These are phyloP conservation scores for Cyclotella cryptica DNA, from an alignment of 108 stramenopile species.

Conservation along the genomic window DNA sequence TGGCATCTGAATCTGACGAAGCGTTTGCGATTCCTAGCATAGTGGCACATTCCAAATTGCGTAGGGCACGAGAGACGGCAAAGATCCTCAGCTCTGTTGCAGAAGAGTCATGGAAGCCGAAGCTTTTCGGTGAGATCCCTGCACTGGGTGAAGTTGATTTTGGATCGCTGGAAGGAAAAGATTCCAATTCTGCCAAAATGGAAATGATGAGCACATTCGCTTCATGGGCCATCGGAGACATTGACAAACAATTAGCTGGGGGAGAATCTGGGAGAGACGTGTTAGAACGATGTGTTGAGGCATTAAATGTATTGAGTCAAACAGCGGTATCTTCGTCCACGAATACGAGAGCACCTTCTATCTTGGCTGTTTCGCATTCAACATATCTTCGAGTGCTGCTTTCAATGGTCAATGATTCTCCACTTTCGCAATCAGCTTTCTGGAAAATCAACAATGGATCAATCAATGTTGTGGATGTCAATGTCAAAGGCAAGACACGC, in stretches of 20 bases:
- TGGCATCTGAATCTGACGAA: constrained; percentile 16
- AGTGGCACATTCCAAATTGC: constrained; percentile 60
- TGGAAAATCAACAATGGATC: constrained; percentile 64
- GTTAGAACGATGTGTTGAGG: constrained; percentile 29
- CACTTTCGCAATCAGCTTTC: constrained; percentile 63
- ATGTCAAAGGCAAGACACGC: constrained; percentile 35
- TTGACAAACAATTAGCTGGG: constrained; percentile 61
- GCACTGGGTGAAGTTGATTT: constrained; percentile 78
- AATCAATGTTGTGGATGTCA: constrained; percentile 77
- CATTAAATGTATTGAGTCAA: constrained; percentile 45
- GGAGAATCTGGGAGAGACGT: constrained; percentile 81
- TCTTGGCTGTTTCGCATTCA: constrained; percentile 74
- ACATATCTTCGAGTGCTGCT: constrained; percentile 69
- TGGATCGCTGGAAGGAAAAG: constrained; percentile 69
- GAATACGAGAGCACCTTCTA: constrained; percentile 8
- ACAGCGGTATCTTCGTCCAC: constrained; percentile 33
- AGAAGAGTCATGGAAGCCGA: constrained; percentile 8
- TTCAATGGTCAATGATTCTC: constrained; percentile 54
- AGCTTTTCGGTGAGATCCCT: constrained; percentile 37
- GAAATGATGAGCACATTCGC: constrained; percentile 68
- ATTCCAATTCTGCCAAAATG: constrained; percentile 51
- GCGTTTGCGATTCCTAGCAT: constrained; percentile 32
- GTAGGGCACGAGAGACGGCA: constrained; percentile 71
- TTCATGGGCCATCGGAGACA: constrained; percentile 65
- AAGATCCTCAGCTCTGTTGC: constrained; percentile 39